Evolutionary conservation across 1,139 yeast genomes (phyloP).

Genomic region (Diutina neorugosa): DNA sequence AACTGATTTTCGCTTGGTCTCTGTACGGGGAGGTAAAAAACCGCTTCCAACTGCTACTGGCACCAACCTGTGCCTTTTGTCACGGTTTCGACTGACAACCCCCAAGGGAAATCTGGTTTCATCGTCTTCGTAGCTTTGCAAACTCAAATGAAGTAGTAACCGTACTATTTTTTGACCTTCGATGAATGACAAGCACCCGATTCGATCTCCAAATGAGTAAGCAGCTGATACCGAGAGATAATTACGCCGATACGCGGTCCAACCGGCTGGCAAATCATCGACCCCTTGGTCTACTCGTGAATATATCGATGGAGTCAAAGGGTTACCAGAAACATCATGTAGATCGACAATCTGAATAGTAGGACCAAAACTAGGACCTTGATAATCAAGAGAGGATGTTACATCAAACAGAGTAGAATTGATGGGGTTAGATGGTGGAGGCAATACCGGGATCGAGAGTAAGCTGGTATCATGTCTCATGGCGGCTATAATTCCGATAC

Average conservation of each 20-base stretch:
- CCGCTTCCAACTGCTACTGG: background rate
- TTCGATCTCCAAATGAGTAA: background rate
- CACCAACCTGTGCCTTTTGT: background rate
- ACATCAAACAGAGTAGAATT: background rate
- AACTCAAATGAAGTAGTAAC: background rate
- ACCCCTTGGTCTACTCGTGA: background rate
- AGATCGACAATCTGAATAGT: background rate
- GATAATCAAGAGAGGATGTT: background rate
- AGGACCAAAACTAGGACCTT: background rate
- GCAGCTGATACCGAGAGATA: background rate
- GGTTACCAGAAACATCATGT: background rate
- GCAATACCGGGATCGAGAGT: background rate
- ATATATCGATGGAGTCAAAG: background rate
- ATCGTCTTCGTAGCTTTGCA: background rate
- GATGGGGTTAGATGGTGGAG: background rate
- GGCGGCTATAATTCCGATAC: background rate
- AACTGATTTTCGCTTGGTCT: background rate
- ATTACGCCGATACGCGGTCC: background rate
- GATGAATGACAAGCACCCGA: too few species aligned
- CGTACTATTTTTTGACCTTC: background rate
- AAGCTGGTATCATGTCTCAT: background rate
- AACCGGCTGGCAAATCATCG: background rate
- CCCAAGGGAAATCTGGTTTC: background rate
- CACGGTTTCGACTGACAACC: background rate
- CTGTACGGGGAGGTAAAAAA: background rate